Evolutionary conservation across 257 asterid genomes (phyloP).

Genomic region (Scutellaria baicalensis): DNA sequence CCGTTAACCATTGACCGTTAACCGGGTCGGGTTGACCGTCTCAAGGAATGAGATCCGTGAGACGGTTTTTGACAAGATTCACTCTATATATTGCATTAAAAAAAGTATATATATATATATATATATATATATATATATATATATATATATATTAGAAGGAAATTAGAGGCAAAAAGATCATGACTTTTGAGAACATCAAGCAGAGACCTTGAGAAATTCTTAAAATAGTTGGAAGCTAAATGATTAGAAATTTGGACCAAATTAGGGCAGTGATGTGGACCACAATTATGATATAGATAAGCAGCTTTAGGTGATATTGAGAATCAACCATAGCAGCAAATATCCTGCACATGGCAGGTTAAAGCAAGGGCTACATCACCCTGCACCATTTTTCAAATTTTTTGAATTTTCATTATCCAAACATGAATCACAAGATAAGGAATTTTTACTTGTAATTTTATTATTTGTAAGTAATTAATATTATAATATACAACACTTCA

Average conservation of each 20-base stretch:
- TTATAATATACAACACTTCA: too few relatives aligned
- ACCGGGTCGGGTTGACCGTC: too few relatives aligned
- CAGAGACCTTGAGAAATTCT: neutral
- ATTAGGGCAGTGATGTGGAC: slow-evolving; percentile 18
- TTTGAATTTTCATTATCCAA: slow-evolving; percentile 6
- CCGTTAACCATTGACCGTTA: too few relatives aligned
- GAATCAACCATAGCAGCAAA: slow-evolving; percentile 24
- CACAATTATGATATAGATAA: slow-evolving; percentile 17
- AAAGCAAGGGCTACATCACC: slow-evolving; percentile 19
- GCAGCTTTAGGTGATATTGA: slow-evolving; percentile 33
- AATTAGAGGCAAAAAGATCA: neutral
- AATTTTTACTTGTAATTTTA: too few relatives aligned
- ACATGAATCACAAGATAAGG: slow-evolving; percentile 4
- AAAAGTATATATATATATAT: too few relatives aligned
- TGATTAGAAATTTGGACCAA: neutral
- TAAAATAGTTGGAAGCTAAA: neutral
- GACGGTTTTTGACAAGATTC: too few relatives aligned
- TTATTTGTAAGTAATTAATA: too few relatives aligned
- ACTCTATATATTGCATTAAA: too few relatives aligned
- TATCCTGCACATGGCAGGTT: slow-evolving; percentile 22
- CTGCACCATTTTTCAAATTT: slow-evolving; percentile 3
- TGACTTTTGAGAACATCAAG: neutral
- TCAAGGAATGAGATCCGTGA: too few relatives aligned
- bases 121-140: too few relatives aligned
- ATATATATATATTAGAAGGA: too few relatives aligned